Evolutionary conservation across 2,329 filamentous ascomycete genomes (phyloP).

Genomic region (Xylaria sp.): DNA sequence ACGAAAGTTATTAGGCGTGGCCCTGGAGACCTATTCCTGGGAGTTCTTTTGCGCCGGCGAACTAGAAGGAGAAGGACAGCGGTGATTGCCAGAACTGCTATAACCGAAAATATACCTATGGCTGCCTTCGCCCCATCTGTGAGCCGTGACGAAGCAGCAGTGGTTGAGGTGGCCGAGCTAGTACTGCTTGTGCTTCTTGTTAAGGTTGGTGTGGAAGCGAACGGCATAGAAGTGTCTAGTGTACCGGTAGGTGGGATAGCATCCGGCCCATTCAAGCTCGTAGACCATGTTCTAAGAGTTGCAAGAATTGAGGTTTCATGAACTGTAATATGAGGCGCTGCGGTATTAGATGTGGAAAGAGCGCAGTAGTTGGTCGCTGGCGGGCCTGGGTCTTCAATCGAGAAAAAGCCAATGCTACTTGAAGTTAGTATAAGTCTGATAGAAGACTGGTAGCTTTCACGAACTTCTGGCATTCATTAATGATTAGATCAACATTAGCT

Average conservation of each 20-base stretch:
- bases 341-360: conserved; percentile 13
- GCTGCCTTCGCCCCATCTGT: conserved; percentile 56
- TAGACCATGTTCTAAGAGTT: conserved; percentile 9
- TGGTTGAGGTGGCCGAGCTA: conserved; percentile 6
- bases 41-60: conserved; percentile 45
- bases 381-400: conserved; percentile 43
- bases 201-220: conserved; percentile 10
- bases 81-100: conserved; percentile 53
- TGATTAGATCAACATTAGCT: conserved; percentile 64
- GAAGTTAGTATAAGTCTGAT: conserved; percentile 29
- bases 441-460: conserved; percentile 29
- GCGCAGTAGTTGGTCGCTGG: conserved; percentile 33
- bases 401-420: conserved; percentile 42
- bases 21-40: conserved; percentile 27
- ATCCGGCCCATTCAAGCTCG: not conserved
- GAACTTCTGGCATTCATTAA: conserved; percentile 63
- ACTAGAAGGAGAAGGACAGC: conserved; percentile 53
- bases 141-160: conserved; percentile 45
- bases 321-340: conserved; percentile 3
- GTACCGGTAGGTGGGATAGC: conserved; percentile 9
- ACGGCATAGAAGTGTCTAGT: not conserved
- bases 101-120: conserved; percentile 55
- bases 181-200: conserved; percentile 15
- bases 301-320: not conserved
- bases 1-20: conserved; percentile 39